Conservation (phyloP, 441 rosid genomes). For the Erodium chrysanthum region DNA sequence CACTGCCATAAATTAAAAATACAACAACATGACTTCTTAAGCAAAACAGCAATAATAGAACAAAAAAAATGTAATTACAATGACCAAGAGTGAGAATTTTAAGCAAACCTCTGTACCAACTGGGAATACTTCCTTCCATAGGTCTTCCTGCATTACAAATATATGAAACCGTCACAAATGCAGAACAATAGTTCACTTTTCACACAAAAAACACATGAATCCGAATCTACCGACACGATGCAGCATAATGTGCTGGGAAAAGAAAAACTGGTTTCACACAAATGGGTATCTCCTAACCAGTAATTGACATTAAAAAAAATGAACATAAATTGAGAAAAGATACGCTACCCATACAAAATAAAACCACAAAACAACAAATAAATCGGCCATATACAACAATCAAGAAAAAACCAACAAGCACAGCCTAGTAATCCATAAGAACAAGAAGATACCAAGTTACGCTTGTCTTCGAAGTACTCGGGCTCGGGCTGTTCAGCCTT, state of each 20-base stretch:
- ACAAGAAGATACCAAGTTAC: conserved; percentile 49
- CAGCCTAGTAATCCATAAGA: neutral
- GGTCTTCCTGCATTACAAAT: conserved; percentile 56
- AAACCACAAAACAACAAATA: neutral
- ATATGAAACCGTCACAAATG: conserved; percentile 13
- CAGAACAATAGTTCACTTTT: neutral
- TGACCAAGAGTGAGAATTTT: neutral
- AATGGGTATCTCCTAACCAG: neutral
- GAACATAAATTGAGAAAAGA: neutral
- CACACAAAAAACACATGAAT: neutral
- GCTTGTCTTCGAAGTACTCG: conserved; percentile 70
- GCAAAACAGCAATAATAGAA: neutral
- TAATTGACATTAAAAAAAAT: neutral
- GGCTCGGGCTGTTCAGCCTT: conserved; percentile 35
- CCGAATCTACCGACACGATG: neutral
- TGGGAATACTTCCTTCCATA: conserved; percentile 81
- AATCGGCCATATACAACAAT: neutral
- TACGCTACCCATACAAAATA: neutral
- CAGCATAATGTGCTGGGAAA: neutral
- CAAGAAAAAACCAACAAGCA: neutral
- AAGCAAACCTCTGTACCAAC: conserved; percentile 91
- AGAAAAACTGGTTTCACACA: neutral
- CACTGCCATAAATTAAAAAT: conserved; percentile 42
- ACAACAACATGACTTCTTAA: neutral
- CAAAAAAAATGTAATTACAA: neutral